phyloP scores from a whole-genome alignment of 2,329 filamentous ascomycete genomes.

The Aspergillus flavus region DNA sequence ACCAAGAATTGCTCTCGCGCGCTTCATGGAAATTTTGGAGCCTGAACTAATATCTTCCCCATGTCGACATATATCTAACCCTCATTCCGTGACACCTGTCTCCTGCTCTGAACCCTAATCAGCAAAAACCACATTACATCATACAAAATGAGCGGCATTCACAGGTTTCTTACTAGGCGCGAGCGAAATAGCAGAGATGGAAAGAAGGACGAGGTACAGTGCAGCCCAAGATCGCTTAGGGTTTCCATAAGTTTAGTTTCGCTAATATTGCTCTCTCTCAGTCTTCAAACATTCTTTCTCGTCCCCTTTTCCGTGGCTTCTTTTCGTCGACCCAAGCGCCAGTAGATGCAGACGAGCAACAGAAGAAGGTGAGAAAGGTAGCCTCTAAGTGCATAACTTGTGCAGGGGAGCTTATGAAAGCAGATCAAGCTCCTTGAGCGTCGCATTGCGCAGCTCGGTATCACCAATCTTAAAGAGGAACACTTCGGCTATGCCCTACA shows the following conservation, averaged over 20 bases:
- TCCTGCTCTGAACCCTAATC: conserved; percentile 7
- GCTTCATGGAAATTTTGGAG: conserved; percentile 30
- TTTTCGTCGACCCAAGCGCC: conserved; percentile 31
- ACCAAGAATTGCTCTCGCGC: conserved; percentile 14
- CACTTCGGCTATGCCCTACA: conserved; percentile 66
- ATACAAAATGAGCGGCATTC: conserved; percentile 43
- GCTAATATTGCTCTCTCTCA: conserved; percentile 20
- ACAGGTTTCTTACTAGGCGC: conserved; percentile 44
- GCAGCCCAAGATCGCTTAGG: neutral
- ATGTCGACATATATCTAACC: conserved; percentile 24
- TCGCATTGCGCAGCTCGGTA: conserved; percentile 56
- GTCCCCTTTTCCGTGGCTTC: conserved; percentile 33
- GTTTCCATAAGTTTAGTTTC: neutral
- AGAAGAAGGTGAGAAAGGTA: conserved; percentile 36
- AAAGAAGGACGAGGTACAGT: conserved; percentile 39
- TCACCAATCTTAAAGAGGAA: conserved; percentile 58
- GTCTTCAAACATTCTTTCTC: conserved; percentile 27
- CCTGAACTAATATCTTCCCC: conserved; percentile 28
- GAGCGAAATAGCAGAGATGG: conserved; percentile 35
- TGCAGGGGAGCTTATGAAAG: conserved; percentile 16
- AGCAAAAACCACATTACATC: conserved; percentile 1
- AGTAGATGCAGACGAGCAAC: conserved; percentile 30
- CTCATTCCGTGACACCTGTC: conserved; percentile 10
- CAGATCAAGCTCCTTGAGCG: conserved; percentile 58
- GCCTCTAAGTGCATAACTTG: neutral